phyloP scores from a whole-genome alignment of 805 yeast species.

The Jamesozyma rosinii region DNA sequence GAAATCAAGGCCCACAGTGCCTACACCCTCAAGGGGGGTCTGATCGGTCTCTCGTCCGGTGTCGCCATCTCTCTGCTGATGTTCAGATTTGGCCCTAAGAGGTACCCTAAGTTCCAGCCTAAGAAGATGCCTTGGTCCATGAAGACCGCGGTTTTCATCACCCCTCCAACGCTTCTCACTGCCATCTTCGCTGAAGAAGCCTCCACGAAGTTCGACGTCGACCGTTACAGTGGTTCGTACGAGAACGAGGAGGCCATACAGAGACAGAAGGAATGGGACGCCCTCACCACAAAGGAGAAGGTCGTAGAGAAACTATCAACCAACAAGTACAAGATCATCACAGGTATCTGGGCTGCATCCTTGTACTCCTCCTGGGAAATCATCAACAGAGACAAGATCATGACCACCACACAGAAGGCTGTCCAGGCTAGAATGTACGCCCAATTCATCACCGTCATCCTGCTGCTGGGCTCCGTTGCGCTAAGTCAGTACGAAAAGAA shows the following conservation, averaged over 20 bases:
- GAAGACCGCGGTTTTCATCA: conserved; percentile 54
- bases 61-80: conserved; percentile 45
- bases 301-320: conserved; percentile 39
- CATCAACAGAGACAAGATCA: conserved; percentile 63
- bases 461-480: conserved; percentile 61
- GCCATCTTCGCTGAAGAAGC: conserved; percentile 65
- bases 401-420: conserved; percentile 70
- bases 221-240: conserved; percentile 42
- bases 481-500: conserved; percentile 57
- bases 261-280: conserved; percentile 44
- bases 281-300: conserved; percentile 42
- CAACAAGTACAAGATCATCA: conserved; percentile 58
- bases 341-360: conserved; percentile 72
- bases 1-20: conserved; percentile 58
- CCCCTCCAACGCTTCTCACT: conserved; percentile 55
- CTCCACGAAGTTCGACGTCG: conserved; percentile 55
- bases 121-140: conserved; percentile 43
- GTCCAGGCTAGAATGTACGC: conserved; percentile 90
- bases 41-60: conserved; percentile 53
- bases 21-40: conserved; percentile 51
- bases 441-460: conserved; percentile 66
- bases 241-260: conserved; percentile 35
- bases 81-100: conserved; percentile 41
- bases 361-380: conserved; percentile 69
- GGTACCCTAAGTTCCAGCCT: conserved; percentile 37